phyloP scores from a whole-genome alignment of 2,329 filamentous ascomycete genomes.

The Sordariomycetes sp. region DNA sequence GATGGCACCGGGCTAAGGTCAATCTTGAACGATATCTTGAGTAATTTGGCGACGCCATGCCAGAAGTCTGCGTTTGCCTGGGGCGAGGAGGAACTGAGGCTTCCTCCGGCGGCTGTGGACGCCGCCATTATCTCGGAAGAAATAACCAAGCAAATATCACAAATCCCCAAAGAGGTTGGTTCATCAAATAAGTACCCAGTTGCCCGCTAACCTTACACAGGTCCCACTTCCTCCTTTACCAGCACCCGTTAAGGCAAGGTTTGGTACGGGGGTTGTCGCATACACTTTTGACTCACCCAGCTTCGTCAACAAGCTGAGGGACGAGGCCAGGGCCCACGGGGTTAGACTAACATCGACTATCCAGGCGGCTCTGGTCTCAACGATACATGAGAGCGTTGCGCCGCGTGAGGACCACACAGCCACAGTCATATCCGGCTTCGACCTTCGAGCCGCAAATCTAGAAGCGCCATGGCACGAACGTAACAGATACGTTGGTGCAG shows the following conservation, averaged over 20 bases:
- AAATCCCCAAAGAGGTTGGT: background rate
- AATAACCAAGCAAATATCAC: background rate
- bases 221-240: background rate
- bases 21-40: background rate
- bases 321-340: background rate
- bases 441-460: background rate
- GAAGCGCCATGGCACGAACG: background rate
- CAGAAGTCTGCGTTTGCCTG: background rate
- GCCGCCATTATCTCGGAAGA: background rate
- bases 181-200: background rate
- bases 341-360: background rate
- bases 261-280: background rate
- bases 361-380: background rate
- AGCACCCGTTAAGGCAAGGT: background rate
- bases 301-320: background rate
- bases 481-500: background rate
- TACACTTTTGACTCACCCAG: background rate
- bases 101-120: background rate
- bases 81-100: background rate
- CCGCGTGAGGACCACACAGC: background rate
- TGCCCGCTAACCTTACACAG: background rate
- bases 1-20: background rate
- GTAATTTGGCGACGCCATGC: background rate
- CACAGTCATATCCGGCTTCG: background rate
- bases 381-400: background rate